Percentiles rank a stretch among this genome's conserved stretches.
Conservation (phyloP, 164 flowering plant genomes). For the Tetracentron sinense region DNA sequence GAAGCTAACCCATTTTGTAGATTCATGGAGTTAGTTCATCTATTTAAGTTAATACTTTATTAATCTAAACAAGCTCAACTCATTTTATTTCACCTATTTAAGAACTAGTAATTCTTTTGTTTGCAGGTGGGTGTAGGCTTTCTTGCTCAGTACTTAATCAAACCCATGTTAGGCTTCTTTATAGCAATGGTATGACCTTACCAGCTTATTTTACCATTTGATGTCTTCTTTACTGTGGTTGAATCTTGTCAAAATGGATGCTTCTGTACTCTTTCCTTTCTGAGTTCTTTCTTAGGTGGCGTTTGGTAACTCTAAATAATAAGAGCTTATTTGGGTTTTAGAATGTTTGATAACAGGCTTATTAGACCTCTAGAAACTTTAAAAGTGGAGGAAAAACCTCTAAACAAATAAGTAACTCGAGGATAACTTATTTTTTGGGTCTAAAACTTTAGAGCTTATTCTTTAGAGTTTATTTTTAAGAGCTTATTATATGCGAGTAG, state of each 20-base stretch:
- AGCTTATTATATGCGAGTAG: no score
- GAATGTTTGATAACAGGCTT: no score
- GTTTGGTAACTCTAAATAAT: no score
- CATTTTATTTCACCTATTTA: background rate
- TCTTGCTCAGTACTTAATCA: slow-evolving; percentile 87
- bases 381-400: no score
- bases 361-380: no score
- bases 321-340: no score
- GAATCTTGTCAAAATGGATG: background rate
- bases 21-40: background rate
- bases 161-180: slow-evolving; percentile 84
- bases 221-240: slow-evolving; percentile 2
- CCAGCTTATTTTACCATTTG: background rate
- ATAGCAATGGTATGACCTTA: slow-evolving; percentile 72
- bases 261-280: no score
- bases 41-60: background rate
- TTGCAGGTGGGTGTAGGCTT: slow-evolving; percentile 98
- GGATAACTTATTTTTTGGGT: no score
- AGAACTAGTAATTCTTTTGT: slow-evolving; percentile 11
- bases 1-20: slow-evolving; percentile 16
- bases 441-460: no score
- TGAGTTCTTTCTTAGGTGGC: no score
- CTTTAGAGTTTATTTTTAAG: no score
- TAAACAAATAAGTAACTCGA: no score
- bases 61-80: background rate